Conservation (phyloP, 352 stramenopile genomes). For the Aphanomyces stellatus region DNA sequence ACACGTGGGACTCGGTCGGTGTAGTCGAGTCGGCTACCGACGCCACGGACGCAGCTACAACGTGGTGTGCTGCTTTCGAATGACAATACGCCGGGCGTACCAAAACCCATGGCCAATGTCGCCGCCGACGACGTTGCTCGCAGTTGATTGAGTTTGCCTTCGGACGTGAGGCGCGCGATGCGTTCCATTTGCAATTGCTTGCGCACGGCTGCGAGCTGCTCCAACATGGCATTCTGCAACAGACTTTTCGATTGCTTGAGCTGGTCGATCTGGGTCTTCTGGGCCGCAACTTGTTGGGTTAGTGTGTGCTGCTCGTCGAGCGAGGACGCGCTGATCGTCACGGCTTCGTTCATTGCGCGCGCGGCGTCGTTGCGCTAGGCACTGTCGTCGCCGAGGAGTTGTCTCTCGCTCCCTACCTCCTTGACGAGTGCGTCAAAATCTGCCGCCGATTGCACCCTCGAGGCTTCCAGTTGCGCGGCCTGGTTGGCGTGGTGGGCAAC, state of each 20-base stretch:
- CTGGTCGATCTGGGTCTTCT: constrained; percentile 63
- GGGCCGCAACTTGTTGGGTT: constrained; percentile 42
- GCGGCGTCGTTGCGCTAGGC: constrained; percentile 63
- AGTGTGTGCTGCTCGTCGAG: constrained; percentile 70
- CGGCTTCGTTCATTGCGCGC: constrained; percentile 75
- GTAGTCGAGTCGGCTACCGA: too few species aligned
- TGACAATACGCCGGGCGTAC: too few species aligned
- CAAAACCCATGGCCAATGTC: too few species aligned
- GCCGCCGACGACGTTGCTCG: too few species aligned
- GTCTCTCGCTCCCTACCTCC: not conserved
- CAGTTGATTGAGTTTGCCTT: constrained; percentile 63
- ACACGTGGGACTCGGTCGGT: too few species aligned
- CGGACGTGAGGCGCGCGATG: constrained; percentile 51
- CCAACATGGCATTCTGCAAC: constrained; percentile 75
- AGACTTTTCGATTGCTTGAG: constrained; percentile 67
- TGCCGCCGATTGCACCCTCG: constrained; percentile 57
- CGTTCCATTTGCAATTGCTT: constrained; percentile 71
- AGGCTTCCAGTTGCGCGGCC: not conserved
- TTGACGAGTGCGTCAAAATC: constrained; percentile 26
- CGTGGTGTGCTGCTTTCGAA: too few species aligned
- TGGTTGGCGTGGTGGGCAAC: not conserved
- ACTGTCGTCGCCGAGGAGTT: not conserved
- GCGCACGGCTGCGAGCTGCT: constrained; percentile 60
- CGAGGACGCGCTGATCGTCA: constrained; percentile 71
- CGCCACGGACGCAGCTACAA: too few species aligned